Evolutionary conservation across 1,139 yeast species (phyloP).

Genomic region (Geotrichum siamense): DNA sequence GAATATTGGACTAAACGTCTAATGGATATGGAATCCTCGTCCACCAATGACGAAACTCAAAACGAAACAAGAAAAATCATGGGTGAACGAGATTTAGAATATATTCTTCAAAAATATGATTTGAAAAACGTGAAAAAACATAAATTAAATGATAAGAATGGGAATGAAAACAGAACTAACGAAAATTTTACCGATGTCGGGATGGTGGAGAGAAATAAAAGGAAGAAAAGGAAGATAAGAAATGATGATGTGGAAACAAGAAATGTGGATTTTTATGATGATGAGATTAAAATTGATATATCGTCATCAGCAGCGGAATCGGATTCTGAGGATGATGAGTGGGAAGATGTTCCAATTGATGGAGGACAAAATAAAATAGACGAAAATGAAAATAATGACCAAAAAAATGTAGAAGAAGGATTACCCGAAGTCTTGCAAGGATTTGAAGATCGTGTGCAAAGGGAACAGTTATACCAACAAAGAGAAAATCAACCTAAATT

Average conservation of each 20-base stretch:
- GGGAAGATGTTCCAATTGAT: constrained; percentile 52
- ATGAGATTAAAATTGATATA: constrained; percentile 1
- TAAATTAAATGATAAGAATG: constrained; percentile 72
- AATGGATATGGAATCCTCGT: constrained; percentile 49
- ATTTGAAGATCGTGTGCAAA: constrained; percentile 26
- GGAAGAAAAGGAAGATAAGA: constrained; percentile 7
- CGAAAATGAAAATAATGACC: constrained; percentile 5
- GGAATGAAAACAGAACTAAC: constrained; percentile 82
- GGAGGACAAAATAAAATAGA: constrained; percentile 15
- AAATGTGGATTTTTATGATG: constrained; percentile 7
- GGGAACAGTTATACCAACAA: constrained; percentile 25
- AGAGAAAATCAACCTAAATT: constrained; percentile 7
- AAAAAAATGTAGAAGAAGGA: constrained; percentile 8
- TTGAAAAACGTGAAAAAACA: constrained; percentile 73
- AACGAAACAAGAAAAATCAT: constrained; percentile 55
- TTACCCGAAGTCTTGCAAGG: constrained; percentile 24
- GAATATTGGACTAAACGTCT: constrained; percentile 82
- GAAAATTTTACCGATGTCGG: constrained; percentile 16
- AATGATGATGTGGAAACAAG: constrained; percentile 21
- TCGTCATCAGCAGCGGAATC: constrained; percentile 20
- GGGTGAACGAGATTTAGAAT: constrained; percentile 72
- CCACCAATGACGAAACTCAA: constrained; percentile 57
- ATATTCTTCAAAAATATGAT: constrained; percentile 46
- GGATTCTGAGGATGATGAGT: constrained; percentile 45
- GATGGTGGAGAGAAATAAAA: constrained; percentile 1